Conservation (phyloP, 805 yeast species). For the Candida hispaniensis region DNA sequence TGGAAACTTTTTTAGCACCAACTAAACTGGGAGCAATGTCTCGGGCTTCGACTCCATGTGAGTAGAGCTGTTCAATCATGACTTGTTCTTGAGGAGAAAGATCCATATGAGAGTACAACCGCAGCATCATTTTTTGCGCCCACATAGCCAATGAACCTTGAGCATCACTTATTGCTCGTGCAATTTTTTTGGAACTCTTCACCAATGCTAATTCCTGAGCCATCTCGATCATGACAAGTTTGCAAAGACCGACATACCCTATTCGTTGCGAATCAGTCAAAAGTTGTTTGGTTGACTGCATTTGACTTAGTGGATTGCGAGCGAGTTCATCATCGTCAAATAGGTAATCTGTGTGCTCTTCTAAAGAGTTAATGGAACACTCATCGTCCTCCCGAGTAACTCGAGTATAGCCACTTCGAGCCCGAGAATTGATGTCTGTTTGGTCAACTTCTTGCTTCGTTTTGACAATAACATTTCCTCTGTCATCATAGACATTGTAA, state of each 20-base stretch:
- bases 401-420: slow-evolving; percentile 72
- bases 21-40: slow-evolving; percentile 61
- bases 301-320: slow-evolving; percentile 47
- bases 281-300: slow-evolving; percentile 70
- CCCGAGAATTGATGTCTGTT: slow-evolving; percentile 31
- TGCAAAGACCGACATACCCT: slow-evolving; percentile 82
- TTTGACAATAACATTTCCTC: slow-evolving; percentile 36
- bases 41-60: slow-evolving; percentile 66
- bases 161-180: slow-evolving; percentile 42
- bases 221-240: slow-evolving; percentile 65
- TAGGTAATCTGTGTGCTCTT: slow-evolving; percentile 46
- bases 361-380: slow-evolving; percentile 43
- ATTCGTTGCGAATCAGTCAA: slow-evolving; percentile 75
- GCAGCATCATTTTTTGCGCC: slow-evolving; percentile 62
- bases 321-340: slow-evolving; percentile 37
- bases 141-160: slow-evolving; percentile 77
- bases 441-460: slow-evolving; percentile 20
- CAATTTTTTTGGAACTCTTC: slow-evolving; percentile 26
- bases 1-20: slow-evolving; percentile 40
- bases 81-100: slow-evolving; percentile 60
- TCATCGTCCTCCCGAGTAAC: slow-evolving; percentile 79
- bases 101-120: slow-evolving; percentile 74
- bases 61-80: slow-evolving; percentile 79
- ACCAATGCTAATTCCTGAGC: slow-evolving; percentile 61
- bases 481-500: slow-evolving; percentile 67